phyloP scores from a whole-genome alignment of 768 basidiomycete species.

The Tricholoma matsutake region DNA sequence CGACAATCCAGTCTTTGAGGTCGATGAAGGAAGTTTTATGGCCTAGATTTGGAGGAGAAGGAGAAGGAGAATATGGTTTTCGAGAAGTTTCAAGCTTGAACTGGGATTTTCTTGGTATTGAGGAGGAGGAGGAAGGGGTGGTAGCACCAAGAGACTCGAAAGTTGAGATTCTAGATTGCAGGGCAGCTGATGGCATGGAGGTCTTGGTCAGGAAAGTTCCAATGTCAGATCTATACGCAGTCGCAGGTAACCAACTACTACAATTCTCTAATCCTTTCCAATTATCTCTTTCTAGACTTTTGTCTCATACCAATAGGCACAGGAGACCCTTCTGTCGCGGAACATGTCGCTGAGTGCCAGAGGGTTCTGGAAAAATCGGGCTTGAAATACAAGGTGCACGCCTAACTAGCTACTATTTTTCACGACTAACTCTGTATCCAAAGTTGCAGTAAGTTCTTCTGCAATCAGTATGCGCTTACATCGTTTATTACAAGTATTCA shows the following conservation, averaged over 20 bases:
- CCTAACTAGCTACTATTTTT: background rate
- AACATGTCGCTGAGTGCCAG: slow-evolving; percentile 80
- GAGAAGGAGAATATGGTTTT: slow-evolving; percentile 49
- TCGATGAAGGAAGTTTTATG: slow-evolving; percentile 65
- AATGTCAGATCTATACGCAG: slow-evolving; percentile 64
- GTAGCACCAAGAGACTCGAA: slow-evolving; percentile 52
- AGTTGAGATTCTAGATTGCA: slow-evolving; percentile 60
- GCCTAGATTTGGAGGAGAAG: slow-evolving; percentile 47
- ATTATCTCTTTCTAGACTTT: slow-evolving; percentile 53
- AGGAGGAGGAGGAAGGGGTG: slow-evolving; percentile 11
- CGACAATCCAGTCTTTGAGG: slow-evolving; percentile 71
- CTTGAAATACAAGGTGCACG: slow-evolving; percentile 68
- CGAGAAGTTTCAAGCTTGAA: slow-evolving; percentile 39
- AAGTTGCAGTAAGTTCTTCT: slow-evolving; percentile 65
- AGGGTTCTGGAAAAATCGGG: slow-evolving; percentile 80
- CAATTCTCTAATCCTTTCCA: slow-evolving; percentile 1
- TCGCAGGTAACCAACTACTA: slow-evolving; percentile 51
- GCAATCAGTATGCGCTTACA: background rate
- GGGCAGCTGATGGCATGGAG: slow-evolving; percentile 40
- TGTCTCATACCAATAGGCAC: slow-evolving; percentile 88
- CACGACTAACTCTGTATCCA: background rate
- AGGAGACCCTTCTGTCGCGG: slow-evolving; percentile 69
- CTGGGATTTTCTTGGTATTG: slow-evolving; percentile 12
- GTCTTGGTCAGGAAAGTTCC: too few relatives aligned
- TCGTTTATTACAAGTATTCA: slow-evolving; percentile 23